Base-by-base conservation (phyloP, 108 stramenopile species). In the Cyclotella kingstonii region DNA sequence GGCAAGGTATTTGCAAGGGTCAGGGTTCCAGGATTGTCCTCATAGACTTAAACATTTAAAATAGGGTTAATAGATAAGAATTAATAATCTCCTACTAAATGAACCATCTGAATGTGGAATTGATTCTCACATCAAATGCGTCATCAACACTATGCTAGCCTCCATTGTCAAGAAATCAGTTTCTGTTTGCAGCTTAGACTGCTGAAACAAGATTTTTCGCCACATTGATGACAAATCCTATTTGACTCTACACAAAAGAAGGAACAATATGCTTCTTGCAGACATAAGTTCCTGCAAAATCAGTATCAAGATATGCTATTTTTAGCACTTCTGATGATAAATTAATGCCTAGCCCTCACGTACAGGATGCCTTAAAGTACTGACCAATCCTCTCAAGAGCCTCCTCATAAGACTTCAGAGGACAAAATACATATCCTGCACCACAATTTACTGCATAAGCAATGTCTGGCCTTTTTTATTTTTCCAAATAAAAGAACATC, bases 211-310 rank as follows among this genome's bases (percentile, higher is more conserved):
- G 49, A 3, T 14, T 14, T 8, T 30, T 30, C 1, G 49, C 49
- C 7, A 51, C 26, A 28, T 14, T 30, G 2, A 51, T 51, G 12
- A 51, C 49, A 51, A 51, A 51, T 5, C 49, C 49, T 11, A 17
- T 14, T 8, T 19, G 9, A 29, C 49, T 51, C 28, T 30, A 11
- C 5, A 30, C 49, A 51, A 26, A 51, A 7, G 36, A 7, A 9
- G 28, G 28, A 51, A 30, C 27, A 29, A 12, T 51, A 27, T 1
- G 3, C 17, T 51, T 8, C 29, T 51, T 9, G 5, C 23, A 4
- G 14, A 18, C 45, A 46, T 46, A 19, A 18, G 23, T 46, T 18
- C 9, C 9, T 2, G 49, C 49, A 30, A 51, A 51, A 19, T 51
- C 49, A 4, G 49, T 29, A 51, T 51, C 49, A 3, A 2, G 49